Evolutionary conservation across 371 early-diverging fungal species (phyloP), one percentile per base, ranked within the genome.

Genomic region (Mucor irregularis): DNA sequence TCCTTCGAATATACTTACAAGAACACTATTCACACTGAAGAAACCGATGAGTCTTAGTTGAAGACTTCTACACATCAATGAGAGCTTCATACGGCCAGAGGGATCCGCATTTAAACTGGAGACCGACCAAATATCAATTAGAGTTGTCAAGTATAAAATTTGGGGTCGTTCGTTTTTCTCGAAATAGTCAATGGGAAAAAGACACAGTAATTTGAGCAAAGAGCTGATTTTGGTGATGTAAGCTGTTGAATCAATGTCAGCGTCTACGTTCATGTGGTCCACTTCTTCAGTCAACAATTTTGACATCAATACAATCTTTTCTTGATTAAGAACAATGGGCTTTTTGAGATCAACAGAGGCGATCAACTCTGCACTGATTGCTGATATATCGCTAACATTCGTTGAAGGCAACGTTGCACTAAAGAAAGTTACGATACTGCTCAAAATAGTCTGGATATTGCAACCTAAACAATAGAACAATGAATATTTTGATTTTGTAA

Each of bases 161-260:
- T 72, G 62, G 24, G 74, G 62, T 24, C 82, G 73, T 22, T 84
- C 71, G 14, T 56, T 58, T 56, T 75, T 79, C 45, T 72, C 74
- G 56, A 69, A 82, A 42, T 78, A 82, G 40, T 82, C 84, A 42
- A 69, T 66, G 1, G 84, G 84, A 49, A 84, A 75, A 2, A 82
- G 58, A 33, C 76, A 70, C 25, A 74, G 50, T 10, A 71, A 40
- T 9, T 66, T 64, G 35, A 76, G 10, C 4, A 62, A 49, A 1
- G 34, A 42, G 16, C 42, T 46, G 13, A 71, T 43, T 8, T 65
- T 44, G 19, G 50, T 30, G 5, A 73, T 39, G 22, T 57, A 25
- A 0, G 43, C 37, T 11, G 58, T 56, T 16, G 16, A 46, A 8
- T 16, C 24, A 0, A 19, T n/a, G 3, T 45, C 17, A 0, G 24